These are phyloP conservation scores for Colletotrichum noveboracense DNA, from an alignment of 2,329 filamentous ascomycete genomes.

Conservation along the genomic window DNA sequence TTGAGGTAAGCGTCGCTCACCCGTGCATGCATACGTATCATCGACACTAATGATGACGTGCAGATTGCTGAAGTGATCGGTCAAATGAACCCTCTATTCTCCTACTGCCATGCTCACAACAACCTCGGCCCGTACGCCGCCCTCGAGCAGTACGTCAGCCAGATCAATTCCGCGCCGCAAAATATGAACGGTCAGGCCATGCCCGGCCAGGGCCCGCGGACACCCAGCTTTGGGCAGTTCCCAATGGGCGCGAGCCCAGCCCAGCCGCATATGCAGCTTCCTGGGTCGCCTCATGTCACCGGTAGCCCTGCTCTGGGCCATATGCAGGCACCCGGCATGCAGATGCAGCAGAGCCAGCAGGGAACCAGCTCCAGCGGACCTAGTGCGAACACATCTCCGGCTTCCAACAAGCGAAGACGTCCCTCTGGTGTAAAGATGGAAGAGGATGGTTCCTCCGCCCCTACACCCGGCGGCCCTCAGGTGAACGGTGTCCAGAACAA, in stretches of 20 bases:
- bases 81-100: constrained; percentile 69
- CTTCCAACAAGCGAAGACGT: constrained; percentile 63
- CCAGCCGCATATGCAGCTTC: constrained; percentile 63
- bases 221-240: constrained; percentile 62
- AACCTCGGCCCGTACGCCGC: constrained; percentile 61
- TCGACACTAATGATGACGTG: constrained; percentile 28
- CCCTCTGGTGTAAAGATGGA: constrained; percentile 64
- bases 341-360: constrained; percentile 71
- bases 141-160: constrained; percentile 64
- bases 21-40: not conserved
- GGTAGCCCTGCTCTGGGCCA: constrained; percentile 66
- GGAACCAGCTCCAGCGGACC: constrained; percentile 70
- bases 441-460: constrained; percentile 56
- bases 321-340: constrained; percentile 71
- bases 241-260: constrained; percentile 65
- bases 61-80: constrained; percentile 71
- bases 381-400: constrained; percentile 70
- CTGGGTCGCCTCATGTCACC: constrained; percentile 64
- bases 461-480: constrained; percentile 53
- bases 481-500: constrained; percentile 57
- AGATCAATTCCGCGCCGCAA: constrained; percentile 46
- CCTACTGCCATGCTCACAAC: constrained; percentile 60
- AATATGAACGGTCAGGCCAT: constrained; percentile 55
- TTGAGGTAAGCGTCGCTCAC: constrained; percentile 55
- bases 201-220: constrained; percentile 51